Evolutionary conservation across 2,329 filamentous ascomycete genomes (phyloP).

Genomic region (Fusarium dimerum): DNA sequence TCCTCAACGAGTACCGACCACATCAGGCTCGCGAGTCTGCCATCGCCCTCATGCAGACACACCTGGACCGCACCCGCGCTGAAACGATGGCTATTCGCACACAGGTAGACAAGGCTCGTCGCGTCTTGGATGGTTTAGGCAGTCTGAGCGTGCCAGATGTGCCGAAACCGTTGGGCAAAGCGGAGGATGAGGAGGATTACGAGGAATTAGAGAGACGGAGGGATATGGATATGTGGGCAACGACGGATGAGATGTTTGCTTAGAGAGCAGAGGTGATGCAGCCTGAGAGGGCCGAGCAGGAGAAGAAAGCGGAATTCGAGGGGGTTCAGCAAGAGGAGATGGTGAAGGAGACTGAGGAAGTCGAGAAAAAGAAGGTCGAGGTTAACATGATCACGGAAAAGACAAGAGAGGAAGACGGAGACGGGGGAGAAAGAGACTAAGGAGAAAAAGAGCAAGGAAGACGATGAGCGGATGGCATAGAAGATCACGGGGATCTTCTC

Average conservation of each 20-base stretch:
- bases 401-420: too few relatives aligned
- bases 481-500: too few relatives aligned
- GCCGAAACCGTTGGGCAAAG: conserved; percentile 16
- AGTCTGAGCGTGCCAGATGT: conserved; percentile 43
- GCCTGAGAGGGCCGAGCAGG: not conserved
- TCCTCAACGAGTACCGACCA: conserved; percentile 91
- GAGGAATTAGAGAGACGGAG: conserved; percentile 21
- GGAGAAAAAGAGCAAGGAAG: too few relatives aligned
- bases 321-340: not conserved
- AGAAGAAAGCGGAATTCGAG: not conserved
- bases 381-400: not conserved
- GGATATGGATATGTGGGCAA: conserved; percentile 43
- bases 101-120: conserved; percentile 71
- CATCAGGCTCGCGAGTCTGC: conserved; percentile 89
- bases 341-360: not conserved
- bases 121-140: conserved; percentile 69
- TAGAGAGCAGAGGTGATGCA: conserved; percentile 14
- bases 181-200: conserved; percentile 19
- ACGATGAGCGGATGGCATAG: too few relatives aligned
- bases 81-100: conserved; percentile 72
- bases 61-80: conserved; percentile 68
- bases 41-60: conserved; percentile 84
- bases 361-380: not conserved
- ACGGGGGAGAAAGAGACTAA: too few relatives aligned
- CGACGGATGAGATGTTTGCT: conserved; percentile 43